These are phyloP conservation scores for Clavariopsis aquatica DNA, from an alignment of 495 filamentous ascomycete species.

Conservation along the genomic window DNA sequence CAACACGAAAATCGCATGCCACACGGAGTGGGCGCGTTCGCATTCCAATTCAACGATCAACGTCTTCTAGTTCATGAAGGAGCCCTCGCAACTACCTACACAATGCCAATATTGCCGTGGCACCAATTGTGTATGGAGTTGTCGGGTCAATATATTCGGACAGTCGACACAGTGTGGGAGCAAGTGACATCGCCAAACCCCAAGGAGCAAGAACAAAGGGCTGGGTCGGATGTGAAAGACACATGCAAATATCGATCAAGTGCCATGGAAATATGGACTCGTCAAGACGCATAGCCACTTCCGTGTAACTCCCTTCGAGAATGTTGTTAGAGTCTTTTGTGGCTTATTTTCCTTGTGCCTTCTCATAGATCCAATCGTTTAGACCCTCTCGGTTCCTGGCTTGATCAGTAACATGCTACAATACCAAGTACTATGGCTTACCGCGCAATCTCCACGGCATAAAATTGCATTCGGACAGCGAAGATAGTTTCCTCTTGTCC, in stretches of 20 bases:
- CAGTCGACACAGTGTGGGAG: neutral
- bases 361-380: conserved; percentile 96
- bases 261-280: neutral
- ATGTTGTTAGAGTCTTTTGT: neutral
- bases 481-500: conserved; percentile 90
- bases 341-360: conserved; percentile 53
- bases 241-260: neutral
- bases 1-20: neutral
- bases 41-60: neutral
- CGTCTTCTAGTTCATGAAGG: neutral
- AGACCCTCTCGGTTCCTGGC: conserved; percentile 77
- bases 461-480: conserved; percentile 95
- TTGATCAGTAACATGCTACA: conserved; percentile 9
- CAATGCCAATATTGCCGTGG: neutral
- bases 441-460: conserved; percentile 93
- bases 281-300: neutral
- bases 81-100: neutral
- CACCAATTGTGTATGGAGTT: neutral
- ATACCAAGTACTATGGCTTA: conserved; percentile 41
- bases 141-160: neutral
- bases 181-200: neutral
- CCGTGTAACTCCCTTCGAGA: neutral
- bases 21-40: neutral
- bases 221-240: conserved; percentile 3
- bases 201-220: neutral